Percentiles rank a stretch among this genome's conserved stretches.
Evolutionary conservation across 2,329 filamentous ascomycete species (phyloP).

Genomic region (Apiospora malaysiana): DNA sequence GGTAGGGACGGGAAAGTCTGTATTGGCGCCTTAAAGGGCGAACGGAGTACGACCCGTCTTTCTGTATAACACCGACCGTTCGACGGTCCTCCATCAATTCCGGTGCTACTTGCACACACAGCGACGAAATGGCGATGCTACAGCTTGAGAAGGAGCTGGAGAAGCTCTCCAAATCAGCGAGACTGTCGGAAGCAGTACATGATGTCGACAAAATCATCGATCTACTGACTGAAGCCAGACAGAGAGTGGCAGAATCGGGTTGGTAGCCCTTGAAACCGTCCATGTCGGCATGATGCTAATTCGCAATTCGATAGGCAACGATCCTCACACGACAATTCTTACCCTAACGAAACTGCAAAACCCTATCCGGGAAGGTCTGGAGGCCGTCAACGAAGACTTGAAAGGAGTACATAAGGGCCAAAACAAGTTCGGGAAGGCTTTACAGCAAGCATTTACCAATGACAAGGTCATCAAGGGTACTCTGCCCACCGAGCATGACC

Average conservation of each 20-base stretch:
- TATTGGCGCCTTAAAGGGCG: background rate
- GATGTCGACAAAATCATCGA: constrained; percentile 87
- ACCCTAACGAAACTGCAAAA: constrained; percentile 86
- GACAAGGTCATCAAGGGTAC: constrained; percentile 72
- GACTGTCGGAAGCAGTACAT: constrained; percentile 72
- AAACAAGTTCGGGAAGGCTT: constrained; percentile 81
- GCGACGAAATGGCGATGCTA: constrained; percentile 51
- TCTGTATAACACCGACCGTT: background rate
- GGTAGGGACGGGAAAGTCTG: background rate
- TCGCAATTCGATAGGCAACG: constrained; percentile 46
- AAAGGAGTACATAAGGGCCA: constrained; percentile 84
- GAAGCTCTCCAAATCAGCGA: constrained; percentile 71
- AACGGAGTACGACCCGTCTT: background rate
- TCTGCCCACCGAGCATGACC: constrained; percentile 80
- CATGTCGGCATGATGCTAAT: constrained; percentile 23
- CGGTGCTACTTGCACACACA: background rate
- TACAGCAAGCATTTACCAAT: constrained; percentile 81
- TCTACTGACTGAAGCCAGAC: constrained; percentile 73
- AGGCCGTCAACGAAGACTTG: constrained; percentile 78
- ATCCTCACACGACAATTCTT: constrained; percentile 73
- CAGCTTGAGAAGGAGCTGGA: constrained; percentile 75
- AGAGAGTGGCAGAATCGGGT: constrained; percentile 72
- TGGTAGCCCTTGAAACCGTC: constrained; percentile 32
- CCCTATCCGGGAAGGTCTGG: constrained; percentile 80
- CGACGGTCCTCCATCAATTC: background rate